Evolutionary conservation across 2,329 filamentous ascomycete genomes (phyloP), one percentile per base, ranked within the genome.

Genomic region (Sclerotinia minor): DNA sequence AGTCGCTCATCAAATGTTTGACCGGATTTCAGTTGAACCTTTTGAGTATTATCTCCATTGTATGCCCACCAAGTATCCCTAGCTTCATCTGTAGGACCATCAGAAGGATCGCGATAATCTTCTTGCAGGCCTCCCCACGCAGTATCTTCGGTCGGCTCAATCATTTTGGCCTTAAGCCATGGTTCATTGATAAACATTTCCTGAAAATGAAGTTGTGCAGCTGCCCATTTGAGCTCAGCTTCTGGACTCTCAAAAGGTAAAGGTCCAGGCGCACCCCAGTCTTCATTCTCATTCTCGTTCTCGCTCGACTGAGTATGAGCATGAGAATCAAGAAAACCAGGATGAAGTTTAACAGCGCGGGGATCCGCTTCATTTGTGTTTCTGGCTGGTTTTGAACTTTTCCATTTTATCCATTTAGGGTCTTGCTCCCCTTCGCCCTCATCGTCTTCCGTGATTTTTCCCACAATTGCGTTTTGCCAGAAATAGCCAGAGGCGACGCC

Each of bases 391-490:
- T 26, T 67, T 4, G 58, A 41, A 26, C 49, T 64, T 32, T 49
- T 67, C 65, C 47, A 67, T 55, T n/a, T 35, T n/a, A 64, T 19
- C 65, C 65, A 67, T 17, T n/a, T 35, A 5, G n/a, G 24, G 44
- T 67, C 65, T 32, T 63, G 65, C 26, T 68, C 53, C 19, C 52
- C 67, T 38, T 52, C 61, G 7, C 60, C 67, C 21, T 65, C 67
- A 65, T 58, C 52, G 6, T 57, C 29, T 44, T 68, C 60, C 38
- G 41, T 9, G 35, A 68, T 58, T 38, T 68, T 65, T 9, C 24
- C 13, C 26, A 68, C 55, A 5, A 76, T 75, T 19, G 67, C 71
- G 9, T 55, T 45, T 38, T 70, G 65, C 74, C 74, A 76, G 15
- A 73, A 35, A 71, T 69, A 32, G 71, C 74, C 24, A 70, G 68